Evolutionary conservation across 1,284 basidiomycete genomes (phyloP).

Genomic region (Apiotrichum montevideense): DNA sequence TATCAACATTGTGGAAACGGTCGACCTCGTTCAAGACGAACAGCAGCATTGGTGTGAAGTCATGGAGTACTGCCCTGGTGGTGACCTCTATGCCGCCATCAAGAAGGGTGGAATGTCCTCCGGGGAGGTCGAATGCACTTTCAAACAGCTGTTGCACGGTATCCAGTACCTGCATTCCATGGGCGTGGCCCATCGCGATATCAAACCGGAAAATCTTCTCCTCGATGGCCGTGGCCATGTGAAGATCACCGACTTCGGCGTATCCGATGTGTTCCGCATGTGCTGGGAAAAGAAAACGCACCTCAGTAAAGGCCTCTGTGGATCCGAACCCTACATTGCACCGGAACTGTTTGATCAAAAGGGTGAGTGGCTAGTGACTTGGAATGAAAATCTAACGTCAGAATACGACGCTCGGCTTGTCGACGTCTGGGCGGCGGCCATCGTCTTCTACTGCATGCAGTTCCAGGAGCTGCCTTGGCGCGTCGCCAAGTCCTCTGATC

Average conservation of each 20-base stretch:
- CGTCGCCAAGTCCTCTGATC: conserved; percentile 77
- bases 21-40: conserved; percentile 97
- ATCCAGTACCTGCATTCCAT: conserved; percentile 64
- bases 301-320: conserved; percentile 93
- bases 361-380: conserved; percentile 58
- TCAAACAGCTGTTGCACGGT: conserved; percentile 90
- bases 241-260: conserved; percentile 99
- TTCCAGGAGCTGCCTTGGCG: conserved; percentile 97
- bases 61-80: conserved; percentile 98
- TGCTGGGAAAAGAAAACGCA: conserved; percentile 98
- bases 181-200: conserved; percentile 94
- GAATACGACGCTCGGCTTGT: conserved; percentile 96
- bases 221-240: conserved; percentile 88
- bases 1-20: conserved; percentile 94
- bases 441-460: conserved; percentile 97
- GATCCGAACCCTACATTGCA: conserved; percentile 96
- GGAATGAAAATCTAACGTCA: conserved; percentile 37
- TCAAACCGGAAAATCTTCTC: conserved; percentile 96
- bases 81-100: conserved; percentile 94
- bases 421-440: conserved; percentile 94
- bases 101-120: conserved; percentile 95
- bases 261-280: conserved; percentile 94
- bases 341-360: conserved; percentile 95
- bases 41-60: conserved; percentile 96
- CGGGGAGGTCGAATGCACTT: conserved; percentile 92